These are phyloP conservation scores for Leonotis leonurus DNA, from an alignment of 257 asterid species.

Conservation along the genomic window DNA sequence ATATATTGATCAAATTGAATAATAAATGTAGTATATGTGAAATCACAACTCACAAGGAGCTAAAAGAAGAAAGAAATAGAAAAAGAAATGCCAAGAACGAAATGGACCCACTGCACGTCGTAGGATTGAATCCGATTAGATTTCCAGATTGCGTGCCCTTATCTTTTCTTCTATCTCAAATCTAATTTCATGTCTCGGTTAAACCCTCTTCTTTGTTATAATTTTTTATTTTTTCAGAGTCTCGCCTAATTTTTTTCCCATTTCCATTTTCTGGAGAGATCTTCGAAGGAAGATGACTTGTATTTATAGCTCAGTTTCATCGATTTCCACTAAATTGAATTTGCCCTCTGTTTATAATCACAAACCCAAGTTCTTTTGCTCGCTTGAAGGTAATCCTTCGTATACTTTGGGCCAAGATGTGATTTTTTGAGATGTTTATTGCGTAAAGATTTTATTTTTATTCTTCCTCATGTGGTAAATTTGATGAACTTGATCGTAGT, in stretches of 20 bases:
- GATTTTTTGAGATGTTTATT: background rate
- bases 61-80: background rate
- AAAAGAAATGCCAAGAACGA: background rate
- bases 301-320: slow-evolving; percentile 39
- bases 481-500: background rate
- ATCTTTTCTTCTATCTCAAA: slow-evolving; percentile 12
- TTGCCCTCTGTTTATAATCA: slow-evolving; percentile 25
- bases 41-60: no score
- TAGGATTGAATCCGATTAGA: slow-evolving; percentile 27
- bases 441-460: background rate
- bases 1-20: no score
- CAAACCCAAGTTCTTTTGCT: slow-evolving; percentile 47
- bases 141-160: slow-evolving; percentile 35
- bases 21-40: no score
- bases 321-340: slow-evolving; percentile 34
- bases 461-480: background rate
- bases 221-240: background rate
- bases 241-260: background rate
- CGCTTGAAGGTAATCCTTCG: slow-evolving; percentile 35
- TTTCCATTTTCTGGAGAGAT: background rate
- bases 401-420: background rate
- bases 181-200: background rate
- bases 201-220: background rate
- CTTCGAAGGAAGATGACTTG: slow-evolving; percentile 28
- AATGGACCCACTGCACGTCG: slow-evolving; percentile 9